These are phyloP conservation scores for Tetraselmis chui DNA, from an alignment of 139 green algal genomes.

Conservation along the genomic window DNA sequence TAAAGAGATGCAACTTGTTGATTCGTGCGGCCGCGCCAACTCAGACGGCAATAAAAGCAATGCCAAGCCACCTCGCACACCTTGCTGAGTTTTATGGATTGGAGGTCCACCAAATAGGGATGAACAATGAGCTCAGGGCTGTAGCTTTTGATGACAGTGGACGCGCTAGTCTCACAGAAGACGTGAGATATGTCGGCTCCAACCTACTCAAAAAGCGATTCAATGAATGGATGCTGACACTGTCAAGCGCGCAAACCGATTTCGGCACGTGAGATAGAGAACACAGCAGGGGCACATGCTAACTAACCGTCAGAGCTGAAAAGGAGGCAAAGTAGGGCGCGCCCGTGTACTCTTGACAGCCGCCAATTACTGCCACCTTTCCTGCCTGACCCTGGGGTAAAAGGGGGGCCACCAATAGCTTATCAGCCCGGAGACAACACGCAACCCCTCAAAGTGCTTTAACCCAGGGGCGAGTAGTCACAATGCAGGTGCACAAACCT, in stretches of 20 bases:
- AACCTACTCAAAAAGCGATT: conserved; percentile 30
- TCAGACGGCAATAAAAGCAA: not conserved
- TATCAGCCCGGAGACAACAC: not conserved
- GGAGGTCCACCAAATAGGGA: conserved; percentile 62
- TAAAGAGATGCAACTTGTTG: too few relatives aligned
- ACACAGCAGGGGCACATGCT: not conserved
- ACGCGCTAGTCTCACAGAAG: conserved; percentile 76
- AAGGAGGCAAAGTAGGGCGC: conserved; percentile 91
- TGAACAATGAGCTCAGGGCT: conserved; percentile 93
- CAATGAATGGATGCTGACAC: not conserved
- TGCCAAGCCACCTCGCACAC: not conserved
- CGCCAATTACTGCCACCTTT: conserved; percentile 87
- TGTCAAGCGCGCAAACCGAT: too few relatives aligned
- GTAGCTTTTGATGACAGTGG: conserved; percentile 88
- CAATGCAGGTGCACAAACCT: not conserved
- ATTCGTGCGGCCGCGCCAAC: not conserved
- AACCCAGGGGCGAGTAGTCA: not conserved
- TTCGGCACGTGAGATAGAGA: not conserved
- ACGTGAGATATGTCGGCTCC: conserved; percentile 87
- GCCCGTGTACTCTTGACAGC: conserved; percentile 89
- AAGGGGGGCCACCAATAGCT: not conserved
- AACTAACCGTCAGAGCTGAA: conserved; percentile 57
- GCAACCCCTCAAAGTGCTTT: not conserved
- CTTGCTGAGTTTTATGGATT: not conserved
- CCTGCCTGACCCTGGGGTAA: conserved; percentile 66